Evolutionary conservation across 768 basidiomycete species (phyloP).

Genomic region (Auriscalpium microsporum): DNA sequence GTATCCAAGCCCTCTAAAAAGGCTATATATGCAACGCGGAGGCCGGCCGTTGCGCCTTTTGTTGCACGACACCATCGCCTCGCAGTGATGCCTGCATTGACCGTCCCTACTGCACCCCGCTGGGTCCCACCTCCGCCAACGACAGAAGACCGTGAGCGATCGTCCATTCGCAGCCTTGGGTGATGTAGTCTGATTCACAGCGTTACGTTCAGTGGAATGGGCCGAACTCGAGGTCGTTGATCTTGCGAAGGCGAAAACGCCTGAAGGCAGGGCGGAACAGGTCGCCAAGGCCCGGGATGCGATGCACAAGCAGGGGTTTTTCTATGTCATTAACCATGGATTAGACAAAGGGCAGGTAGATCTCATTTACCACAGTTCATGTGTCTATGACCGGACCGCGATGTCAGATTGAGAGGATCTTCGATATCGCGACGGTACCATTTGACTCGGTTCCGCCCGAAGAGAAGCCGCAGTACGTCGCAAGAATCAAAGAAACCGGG

Average conservation of each 20-base stretch:
- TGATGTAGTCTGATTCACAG: no score
- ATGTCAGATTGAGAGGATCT: slow-evolving; percentile 33
- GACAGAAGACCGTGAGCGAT: neutral
- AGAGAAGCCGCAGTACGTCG: slow-evolving; percentile 34
- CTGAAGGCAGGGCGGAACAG: slow-evolving; percentile 21
- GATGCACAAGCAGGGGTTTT: slow-evolving; percentile 29
- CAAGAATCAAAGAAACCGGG: slow-evolving; percentile 33
- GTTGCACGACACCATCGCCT: no score
- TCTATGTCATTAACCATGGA: slow-evolving; percentile 29
- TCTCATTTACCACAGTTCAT: neutral
- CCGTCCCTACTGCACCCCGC: slow-evolving; percentile 12
- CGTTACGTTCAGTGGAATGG: slow-evolving; percentile 21
- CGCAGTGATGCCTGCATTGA: slow-evolving; percentile 7
- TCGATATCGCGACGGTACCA: slow-evolving; percentile 39
- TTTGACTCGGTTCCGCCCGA: slow-evolving; percentile 32
- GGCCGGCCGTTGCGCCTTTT: neutral
- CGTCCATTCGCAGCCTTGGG: neutral
- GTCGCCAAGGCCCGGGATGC: slow-evolving; percentile 21
- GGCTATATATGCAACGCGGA: no score
- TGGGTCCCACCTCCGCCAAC: slow-evolving; percentile 9
- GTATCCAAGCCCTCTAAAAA: no score
- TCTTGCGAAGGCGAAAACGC: slow-evolving; percentile 20
- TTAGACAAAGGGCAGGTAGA: neutral
- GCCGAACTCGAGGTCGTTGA: slow-evolving; percentile 25
- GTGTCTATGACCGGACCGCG: neutral